Evolutionary conservation across 2,329 filamentous ascomycete genomes (phyloP).

Genomic region (Colletotrichum eremochloae): DNA sequence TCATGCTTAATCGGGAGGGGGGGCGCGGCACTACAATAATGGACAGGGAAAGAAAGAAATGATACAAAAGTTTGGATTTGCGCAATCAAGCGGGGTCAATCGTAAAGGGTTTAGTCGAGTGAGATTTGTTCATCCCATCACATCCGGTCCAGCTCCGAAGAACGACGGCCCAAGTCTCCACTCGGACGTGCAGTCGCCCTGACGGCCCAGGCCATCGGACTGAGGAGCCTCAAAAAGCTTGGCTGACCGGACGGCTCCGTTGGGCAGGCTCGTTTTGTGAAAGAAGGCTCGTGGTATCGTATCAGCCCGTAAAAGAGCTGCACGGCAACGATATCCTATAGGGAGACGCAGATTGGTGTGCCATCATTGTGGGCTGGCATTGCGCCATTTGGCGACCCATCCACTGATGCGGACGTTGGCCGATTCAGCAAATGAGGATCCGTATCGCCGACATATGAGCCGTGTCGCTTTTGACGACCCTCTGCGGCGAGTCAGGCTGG

Average conservation of each 20-base stretch:
- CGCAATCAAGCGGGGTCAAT: slow-evolving; percentile 11
- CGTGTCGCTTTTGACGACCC: background rate
- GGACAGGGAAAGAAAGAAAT: slow-evolving; percentile 3
- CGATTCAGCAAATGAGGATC: slow-evolving; percentile 13
- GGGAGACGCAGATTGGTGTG: slow-evolving; percentile 24
- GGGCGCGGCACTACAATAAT: background rate
- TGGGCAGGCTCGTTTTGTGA: background rate
- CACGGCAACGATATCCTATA: slow-evolving; percentile 10
- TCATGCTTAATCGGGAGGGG: slow-evolving; percentile 14
- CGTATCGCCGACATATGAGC: background rate
- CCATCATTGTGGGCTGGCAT: slow-evolving; percentile 37
- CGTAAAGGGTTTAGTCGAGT: background rate
- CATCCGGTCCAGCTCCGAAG: slow-evolving; percentile 7
- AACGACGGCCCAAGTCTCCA: slow-evolving; percentile 8
- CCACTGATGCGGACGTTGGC: slow-evolving; percentile 26
- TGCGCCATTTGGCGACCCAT: slow-evolving; percentile 37
- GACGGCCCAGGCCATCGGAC: too few species aligned
- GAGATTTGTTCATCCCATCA: slow-evolving; percentile 4
- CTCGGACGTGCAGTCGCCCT: background rate
- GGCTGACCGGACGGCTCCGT: background rate
- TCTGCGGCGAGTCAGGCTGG: slow-evolving; percentile 12
- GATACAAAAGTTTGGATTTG: slow-evolving; percentile 35
- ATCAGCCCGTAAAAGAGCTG: slow-evolving; percentile 7
- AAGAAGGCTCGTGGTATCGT: background rate
- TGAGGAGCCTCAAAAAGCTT: background rate